Base-by-base conservation (phyloP, 441 rosid species). In the Hura crepitans region DNA sequence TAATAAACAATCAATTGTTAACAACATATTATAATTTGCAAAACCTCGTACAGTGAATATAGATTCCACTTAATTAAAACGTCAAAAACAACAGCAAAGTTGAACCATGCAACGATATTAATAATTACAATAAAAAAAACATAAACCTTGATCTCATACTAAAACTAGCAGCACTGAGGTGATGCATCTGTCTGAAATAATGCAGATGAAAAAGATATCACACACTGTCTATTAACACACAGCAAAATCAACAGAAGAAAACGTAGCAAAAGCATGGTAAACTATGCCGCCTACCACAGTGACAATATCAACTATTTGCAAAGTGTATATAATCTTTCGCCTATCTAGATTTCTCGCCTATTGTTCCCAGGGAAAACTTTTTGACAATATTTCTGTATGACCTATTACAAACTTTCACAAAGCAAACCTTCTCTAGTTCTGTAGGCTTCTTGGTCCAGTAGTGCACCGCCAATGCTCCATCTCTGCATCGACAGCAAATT, bases 401-500 rank as follows among this genome's bases (percentile, higher is more conserved):
- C 71, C 61, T 47, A 28, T 62, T 39, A 45, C 39, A 54, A 69
- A 55, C 46, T 62, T 43, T 33, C 33, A 42, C 43, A 68, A 72
- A 46, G 56, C 73, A 70, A 58, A 76, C 39, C 67, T 39, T 69
- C 33, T 27, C 54, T 27, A 25, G 71, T 67, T 59, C 17, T 10
- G 35, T 22, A 3, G 35, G 53, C 73, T 73, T 72, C 72, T 46
- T 6, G 56, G 68, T 54, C 72, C 64, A 28, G 8, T 9, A n/a
- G 28, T 56, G 62, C 65, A 55, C 43, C 73, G 27, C 17, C 17
- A 66, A 20, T n/a, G 33, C 51, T 33, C 43, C 46, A 56, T 30
- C 72, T 67, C 82, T 81, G 79, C 81, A 73, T 18, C 35, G 55
- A 54, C 66, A 57, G 60, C 17, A 55, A 68, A 58, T 43, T 43